Evolutionary conservation across 306 rosid genomes (phyloP).

Genomic region (Ammopiptanthus mongolicus): DNA sequence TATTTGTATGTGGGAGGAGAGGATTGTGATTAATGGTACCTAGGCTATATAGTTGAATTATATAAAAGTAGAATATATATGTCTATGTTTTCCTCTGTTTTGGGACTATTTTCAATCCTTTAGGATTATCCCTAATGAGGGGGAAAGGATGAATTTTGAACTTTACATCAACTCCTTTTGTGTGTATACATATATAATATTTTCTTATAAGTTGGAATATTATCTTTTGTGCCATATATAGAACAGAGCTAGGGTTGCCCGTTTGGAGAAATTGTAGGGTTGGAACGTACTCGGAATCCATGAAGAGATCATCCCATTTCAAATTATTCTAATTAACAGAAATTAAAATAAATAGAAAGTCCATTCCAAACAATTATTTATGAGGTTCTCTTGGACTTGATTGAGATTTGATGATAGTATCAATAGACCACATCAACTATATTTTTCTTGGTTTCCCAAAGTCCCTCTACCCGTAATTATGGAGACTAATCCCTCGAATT

Average conservation of each 20-base stretch:
- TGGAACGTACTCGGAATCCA: background rate
- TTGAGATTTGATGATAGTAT: background rate
- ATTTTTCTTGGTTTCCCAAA: no score
- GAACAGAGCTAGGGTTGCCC: background rate
- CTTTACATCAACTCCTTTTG: background rate
- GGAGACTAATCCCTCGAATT: no score
- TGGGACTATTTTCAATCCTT: slow-evolving; percentile 16
- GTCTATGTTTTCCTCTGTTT: slow-evolving; percentile 6
- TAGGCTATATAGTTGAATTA: background rate
- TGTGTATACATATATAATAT: background rate
- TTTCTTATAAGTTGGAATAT: background rate
- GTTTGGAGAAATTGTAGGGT: background rate
- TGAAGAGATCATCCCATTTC: background rate
- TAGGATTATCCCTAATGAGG: background rate
- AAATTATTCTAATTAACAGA: background rate
- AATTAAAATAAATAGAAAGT: background rate
- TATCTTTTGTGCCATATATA: background rate
- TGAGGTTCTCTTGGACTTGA: background rate
- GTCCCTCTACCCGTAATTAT: no score
- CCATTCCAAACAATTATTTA: background rate
- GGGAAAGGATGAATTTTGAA: background rate
- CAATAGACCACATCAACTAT: no score
- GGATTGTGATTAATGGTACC: background rate
- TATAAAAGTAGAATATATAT: slow-evolving; percentile 10
- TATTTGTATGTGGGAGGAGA: background rate